phyloP scores from a whole-genome alignment of 23 red algal species.

The Gracilaria caudata region DNA sequence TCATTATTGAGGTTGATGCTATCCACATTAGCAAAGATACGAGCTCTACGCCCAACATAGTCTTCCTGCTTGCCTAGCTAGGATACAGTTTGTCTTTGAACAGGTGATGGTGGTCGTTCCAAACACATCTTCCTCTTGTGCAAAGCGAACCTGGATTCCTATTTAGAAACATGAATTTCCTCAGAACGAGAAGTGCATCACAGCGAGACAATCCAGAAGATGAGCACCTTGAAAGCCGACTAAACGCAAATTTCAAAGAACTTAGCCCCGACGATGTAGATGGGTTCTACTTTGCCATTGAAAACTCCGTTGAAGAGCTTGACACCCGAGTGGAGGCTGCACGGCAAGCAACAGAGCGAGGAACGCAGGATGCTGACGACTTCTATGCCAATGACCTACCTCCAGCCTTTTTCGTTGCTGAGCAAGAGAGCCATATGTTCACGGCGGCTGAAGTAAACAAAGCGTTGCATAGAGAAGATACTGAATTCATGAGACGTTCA shows the following conservation, averaged over 20 bases:
- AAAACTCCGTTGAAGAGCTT: constrained; percentile 16
- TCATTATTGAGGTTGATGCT: too few relatives aligned
- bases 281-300: constrained; percentile 9
- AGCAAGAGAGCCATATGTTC: constrained; percentile 40
- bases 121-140: neutral
- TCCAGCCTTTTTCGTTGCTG: constrained; percentile 17
- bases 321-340: constrained; percentile 13
- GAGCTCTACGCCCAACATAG: neutral
- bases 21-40: too few relatives aligned
- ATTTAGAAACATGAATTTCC: neutral
- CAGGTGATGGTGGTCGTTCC: neutral
- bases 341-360: neutral
- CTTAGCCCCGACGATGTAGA: constrained; percentile 7
- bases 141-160: neutral
- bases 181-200: neutral
- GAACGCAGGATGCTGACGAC: neutral
- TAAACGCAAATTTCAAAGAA: neutral
- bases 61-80: neutral
- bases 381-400: neutral
- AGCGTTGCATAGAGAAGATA: constrained; percentile 35
- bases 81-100: neutral
- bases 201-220: neutral
- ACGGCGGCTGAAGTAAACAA: constrained; percentile 48
- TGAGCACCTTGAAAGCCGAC: neutral
- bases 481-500: neutral